Conservation (phyloP, 2,329 filamentous ascomycete species). For the Verticillium nubilum region DNA sequence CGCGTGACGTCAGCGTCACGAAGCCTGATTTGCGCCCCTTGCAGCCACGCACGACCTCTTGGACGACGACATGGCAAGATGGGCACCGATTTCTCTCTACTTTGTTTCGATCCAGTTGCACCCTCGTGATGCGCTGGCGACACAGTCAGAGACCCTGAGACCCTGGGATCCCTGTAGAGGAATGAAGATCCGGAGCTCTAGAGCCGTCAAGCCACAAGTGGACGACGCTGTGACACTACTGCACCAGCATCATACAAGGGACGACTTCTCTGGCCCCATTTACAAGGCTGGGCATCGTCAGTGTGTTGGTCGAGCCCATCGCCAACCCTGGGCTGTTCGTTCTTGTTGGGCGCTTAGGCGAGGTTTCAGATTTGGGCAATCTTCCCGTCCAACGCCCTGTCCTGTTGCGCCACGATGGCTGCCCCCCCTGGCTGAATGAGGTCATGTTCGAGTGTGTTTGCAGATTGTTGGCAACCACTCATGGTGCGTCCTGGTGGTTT, state of each 20-base stretch:
- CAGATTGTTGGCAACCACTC: constrained; percentile 4
- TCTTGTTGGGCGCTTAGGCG: not conserved
- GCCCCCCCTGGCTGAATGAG: not conserved
- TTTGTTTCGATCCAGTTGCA: not conserved
- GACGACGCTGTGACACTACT: not conserved
- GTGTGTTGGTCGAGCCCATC: not conserved
- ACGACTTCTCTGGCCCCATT: constrained; percentile 1
- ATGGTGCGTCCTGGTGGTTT: not conserved
- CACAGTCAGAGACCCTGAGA: not conserved
- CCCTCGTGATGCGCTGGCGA: constrained; percentile 8
- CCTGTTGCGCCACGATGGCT: not conserved
- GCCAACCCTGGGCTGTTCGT: not conserved
- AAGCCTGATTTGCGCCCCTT: constrained; percentile 1
- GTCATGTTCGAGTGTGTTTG: not conserved
- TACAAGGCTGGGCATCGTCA: constrained; percentile 4
- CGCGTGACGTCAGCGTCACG: constrained; percentile 1
- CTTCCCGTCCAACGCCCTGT: not conserved
- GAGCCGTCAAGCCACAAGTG: not conserved
- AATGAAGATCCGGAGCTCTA: not conserved
- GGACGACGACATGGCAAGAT: constrained; percentile 5
- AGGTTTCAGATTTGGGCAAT: not conserved
- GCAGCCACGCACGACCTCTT: not conserved
- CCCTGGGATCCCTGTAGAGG: not conserved
- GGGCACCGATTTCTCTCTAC: no score
- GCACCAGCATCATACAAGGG: constrained; percentile 2